Conservation (phyloP, 2,329 filamentous ascomycete genomes). For the Fusarium pilosicola region DNA sequence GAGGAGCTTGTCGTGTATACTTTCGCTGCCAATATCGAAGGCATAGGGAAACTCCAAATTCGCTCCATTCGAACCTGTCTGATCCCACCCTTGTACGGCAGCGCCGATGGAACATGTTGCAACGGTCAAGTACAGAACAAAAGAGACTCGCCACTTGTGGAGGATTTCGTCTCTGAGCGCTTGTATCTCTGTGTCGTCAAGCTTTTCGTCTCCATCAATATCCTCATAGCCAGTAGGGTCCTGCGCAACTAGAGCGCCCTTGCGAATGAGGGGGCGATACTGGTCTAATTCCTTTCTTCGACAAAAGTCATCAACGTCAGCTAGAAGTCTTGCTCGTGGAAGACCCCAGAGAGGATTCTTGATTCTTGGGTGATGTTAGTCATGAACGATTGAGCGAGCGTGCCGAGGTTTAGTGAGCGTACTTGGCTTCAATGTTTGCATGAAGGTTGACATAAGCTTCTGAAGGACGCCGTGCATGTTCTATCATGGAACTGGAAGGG, state of each 20-base stretch:
- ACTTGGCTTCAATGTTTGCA: conserved; percentile 59
- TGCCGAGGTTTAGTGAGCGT: conserved; percentile 26
- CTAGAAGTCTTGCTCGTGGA: conserved; percentile 60
- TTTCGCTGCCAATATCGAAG: conserved; percentile 55
- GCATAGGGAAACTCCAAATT: conserved; percentile 68
- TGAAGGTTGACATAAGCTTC: conserved; percentile 56
- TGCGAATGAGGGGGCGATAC: conserved; percentile 67
- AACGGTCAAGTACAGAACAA: conserved; percentile 72
- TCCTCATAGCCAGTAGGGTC: conserved; percentile 71
- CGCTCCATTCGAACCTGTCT: conserved; percentile 71
- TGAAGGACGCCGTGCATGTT: conserved; percentile 49
- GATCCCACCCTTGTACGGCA: conserved; percentile 76
- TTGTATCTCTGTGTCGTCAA: conserved; percentile 68
- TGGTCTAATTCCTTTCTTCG: conserved; percentile 66
- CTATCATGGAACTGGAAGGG: conserved; percentile 47
- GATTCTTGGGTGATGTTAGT: conserved; percentile 48
- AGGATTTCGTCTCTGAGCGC: conserved; percentile 69
- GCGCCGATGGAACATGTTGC: conserved; percentile 74
- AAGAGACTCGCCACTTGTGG: conserved; percentile 75
- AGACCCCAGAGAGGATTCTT: conserved; percentile 63
- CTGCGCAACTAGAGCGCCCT: conserved; percentile 79
- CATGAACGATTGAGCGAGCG: not conserved
- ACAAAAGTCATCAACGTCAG: conserved; percentile 70
- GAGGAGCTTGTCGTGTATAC: conserved; percentile 57
- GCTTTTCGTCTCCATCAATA: conserved; percentile 64